Evolutionary conservation across 2,329 filamentous ascomycete genomes (phyloP).

Genomic region (Arthrobotrys musiformis): DNA sequence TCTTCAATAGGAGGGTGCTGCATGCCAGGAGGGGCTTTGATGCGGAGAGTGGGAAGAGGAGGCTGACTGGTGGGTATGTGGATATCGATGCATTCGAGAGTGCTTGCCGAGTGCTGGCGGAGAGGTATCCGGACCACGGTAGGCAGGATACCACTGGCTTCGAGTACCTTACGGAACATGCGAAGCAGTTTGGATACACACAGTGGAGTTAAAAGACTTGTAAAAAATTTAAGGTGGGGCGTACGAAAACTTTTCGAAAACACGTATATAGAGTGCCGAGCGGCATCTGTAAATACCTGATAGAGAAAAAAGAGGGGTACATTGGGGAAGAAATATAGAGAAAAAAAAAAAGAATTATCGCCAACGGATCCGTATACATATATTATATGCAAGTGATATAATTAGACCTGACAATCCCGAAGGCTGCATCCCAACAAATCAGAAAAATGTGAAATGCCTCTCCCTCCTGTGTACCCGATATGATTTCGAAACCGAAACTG

Average conservation of each 20-base stretch:
- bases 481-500: background rate
- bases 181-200: slow-evolving; percentile 21
- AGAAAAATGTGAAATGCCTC: slow-evolving; percentile 5
- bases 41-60: slow-evolving; percentile 73
- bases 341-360: slow-evolving; percentile 1
- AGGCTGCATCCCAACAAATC: slow-evolving; percentile 18
- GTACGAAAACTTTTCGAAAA: background rate
- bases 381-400: slow-evolving; percentile 10
- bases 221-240: background rate
- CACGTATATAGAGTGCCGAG: background rate
- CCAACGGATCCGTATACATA: background rate
- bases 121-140: slow-evolving; percentile 59
- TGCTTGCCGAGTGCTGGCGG: slow-evolving; percentile 64
- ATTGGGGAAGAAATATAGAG: background rate
- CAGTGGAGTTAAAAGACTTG: slow-evolving; percentile 26
- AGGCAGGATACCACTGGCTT: slow-evolving; percentile 16
- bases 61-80: slow-evolving; percentile 88
- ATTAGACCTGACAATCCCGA: slow-evolving; percentile 8
- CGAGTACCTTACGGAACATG: slow-evolving; percentile 22
- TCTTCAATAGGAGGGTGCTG: slow-evolving; percentile 85
- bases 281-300: background rate
- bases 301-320: slow-evolving; percentile 12
- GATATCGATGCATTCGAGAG: slow-evolving; percentile 72
- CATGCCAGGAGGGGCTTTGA: slow-evolving; percentile 86
- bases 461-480: background rate